Conservation (phyloP, 2,329 filamentous ascomycete genomes). For the Diatrype stigma region DNA sequence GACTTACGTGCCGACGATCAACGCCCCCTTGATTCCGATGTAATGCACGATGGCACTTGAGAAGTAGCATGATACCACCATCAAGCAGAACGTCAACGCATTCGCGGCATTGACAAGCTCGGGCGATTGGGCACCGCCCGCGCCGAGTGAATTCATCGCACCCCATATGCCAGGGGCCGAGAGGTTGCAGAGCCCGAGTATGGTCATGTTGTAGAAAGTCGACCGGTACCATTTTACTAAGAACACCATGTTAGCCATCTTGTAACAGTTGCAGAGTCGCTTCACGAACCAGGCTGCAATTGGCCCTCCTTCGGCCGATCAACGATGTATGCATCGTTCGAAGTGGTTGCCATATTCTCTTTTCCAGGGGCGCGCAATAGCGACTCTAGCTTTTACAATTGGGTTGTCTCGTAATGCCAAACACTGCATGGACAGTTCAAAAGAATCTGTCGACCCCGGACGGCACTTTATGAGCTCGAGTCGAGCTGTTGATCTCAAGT, state of each 20-base stretch:
- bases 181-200: slow-evolving; percentile 68
- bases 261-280: not conserved
- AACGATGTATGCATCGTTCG: not conserved
- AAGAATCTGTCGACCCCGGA: too few relatives aligned
- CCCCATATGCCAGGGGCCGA: slow-evolving; percentile 68
- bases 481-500: too few relatives aligned
- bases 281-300: not conserved
- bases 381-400: too few relatives aligned
- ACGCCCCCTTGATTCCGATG: slow-evolving; percentile 65
- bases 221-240: slow-evolving; percentile 65
- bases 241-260: not conserved
- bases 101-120: slow-evolving; percentile 68
- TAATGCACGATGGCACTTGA: slow-evolving; percentile 60
- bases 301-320: not conserved
- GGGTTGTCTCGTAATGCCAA: too few relatives aligned
- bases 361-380: too few relatives aligned
- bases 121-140: slow-evolving; percentile 61
- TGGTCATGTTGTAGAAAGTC: slow-evolving; percentile 68
- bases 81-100: slow-evolving; percentile 66
- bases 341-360: not conserved
- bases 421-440: too few relatives aligned
- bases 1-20: slow-evolving; percentile 64
- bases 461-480: too few relatives aligned
- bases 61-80: slow-evolving; percentile 68
- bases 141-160: slow-evolving; percentile 70